phyloP scores from a whole-genome alignment of 192 early-diverging fungal species.

The Diversispora eburnea region DNA sequence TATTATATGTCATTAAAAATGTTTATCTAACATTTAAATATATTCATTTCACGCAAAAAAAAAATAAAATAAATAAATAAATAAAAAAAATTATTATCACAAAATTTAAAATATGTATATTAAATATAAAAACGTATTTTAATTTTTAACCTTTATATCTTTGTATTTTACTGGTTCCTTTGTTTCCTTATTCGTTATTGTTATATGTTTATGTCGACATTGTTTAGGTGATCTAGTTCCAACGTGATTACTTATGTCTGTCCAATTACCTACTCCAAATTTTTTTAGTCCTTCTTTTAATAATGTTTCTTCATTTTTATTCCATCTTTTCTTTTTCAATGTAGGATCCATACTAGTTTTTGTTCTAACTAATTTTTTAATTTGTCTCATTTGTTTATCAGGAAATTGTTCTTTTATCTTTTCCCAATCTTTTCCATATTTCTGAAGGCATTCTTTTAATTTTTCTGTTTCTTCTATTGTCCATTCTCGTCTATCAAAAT shows the following conservation, averaged over 20 bases:
- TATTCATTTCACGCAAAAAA: too few relatives aligned
- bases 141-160: too few relatives aligned
- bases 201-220: background rate
- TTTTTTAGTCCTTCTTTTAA: background rate
- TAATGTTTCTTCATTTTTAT: background rate
- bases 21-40: too few relatives aligned
- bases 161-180: too few relatives aligned
- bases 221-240: background rate
- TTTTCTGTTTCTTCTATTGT: conserved; percentile 2
- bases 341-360: background rate
- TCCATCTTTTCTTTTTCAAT: background rate
- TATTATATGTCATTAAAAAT: too few relatives aligned
- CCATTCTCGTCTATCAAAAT: background rate
- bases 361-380: background rate
- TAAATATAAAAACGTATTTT: too few relatives aligned
- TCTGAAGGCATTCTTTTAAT: background rate
- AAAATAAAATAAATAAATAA: too few relatives aligned
- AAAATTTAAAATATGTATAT: too few relatives aligned
- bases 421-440: conserved; percentile 7
- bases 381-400: background rate
- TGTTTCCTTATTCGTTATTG: too few relatives aligned
- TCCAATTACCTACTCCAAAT: background rate
- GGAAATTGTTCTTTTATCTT: background rate
- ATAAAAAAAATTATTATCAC: too few relatives aligned
- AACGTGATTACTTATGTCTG: background rate